Base-by-base conservation (phyloP, 1,284 basidiomycete species). In the Papiliotrema nemorosa region DNA sequence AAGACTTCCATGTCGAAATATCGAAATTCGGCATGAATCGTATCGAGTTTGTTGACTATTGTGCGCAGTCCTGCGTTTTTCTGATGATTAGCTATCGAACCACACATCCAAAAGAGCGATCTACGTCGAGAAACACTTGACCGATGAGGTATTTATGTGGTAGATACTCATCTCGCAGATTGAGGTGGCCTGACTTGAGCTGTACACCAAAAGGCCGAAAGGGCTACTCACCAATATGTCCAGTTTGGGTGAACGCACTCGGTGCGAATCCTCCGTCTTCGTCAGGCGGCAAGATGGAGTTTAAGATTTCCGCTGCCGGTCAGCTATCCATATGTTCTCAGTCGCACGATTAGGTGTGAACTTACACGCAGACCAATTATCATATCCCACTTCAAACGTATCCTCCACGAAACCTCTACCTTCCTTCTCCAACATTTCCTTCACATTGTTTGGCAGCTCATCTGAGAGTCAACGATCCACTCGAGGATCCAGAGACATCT, bases 1-100 rank as follows among this genome's bases (percentile, higher is more conserved):
- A 99, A 79, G 2, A 97, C 80, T 67, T 99, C 96, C 96, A 99
- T 98, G 62, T 88, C 82, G 73, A 99, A 98, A 58, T 92, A 88
- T 20, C 96, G 84, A 73, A 92, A 98, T 67, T 88, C 79, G 21
- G 81, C 84, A 65, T 92, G 85, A 57, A 97, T 97, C 20, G 76
- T 82, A 64, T 96, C 84, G 20, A 97, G 77, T 72, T 98, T 99
- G 79, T 98, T 97, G 39, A 99, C 92, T 2, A 98, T 91, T 0
- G 94, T 98, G 57, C 81, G 81, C 39, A 96, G 80, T 7, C 76
- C 75, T 16, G 80, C 78, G 61, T 88, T 88, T 86, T 96, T 96
- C 91, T 94, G 5, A 3, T 25, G 27, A 21, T 39, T 31, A 52
- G 50, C 39, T 18, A 42, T 9, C 14, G 20, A 4, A n/a, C n/a